Percentiles rank a stretch among this genome's conserved stretches.
These are phyloP conservation scores for Cercospora zeina DNA, from an alignment of 2,329 filamentous ascomycete genomes.

Conservation along the genomic window DNA sequence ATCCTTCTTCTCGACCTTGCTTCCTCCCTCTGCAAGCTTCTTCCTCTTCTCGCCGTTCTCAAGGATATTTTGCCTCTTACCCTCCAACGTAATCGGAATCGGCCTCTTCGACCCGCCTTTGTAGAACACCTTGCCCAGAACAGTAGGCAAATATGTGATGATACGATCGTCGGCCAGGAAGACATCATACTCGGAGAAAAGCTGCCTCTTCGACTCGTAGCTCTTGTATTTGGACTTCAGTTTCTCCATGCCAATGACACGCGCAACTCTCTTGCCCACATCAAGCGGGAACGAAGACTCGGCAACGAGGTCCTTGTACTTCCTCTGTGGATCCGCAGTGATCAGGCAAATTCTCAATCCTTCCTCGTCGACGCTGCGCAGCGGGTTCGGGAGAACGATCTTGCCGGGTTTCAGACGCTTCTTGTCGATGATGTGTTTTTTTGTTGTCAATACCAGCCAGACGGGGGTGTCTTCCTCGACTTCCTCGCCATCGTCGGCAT, in stretches of 20 bases:
- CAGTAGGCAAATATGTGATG: conserved; percentile 66
- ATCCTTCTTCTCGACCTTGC: conserved; percentile 47
- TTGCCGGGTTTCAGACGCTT: conserved; percentile 80
- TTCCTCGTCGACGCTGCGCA: conserved; percentile 55
- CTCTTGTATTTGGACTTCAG: conserved; percentile 85
- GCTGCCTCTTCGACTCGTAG: conserved; percentile 82
- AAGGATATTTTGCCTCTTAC: conserved; percentile 47
- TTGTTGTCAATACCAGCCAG: conserved; percentile 64
- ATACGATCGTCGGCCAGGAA: conserved; percentile 93
- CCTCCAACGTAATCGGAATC: conserved; percentile 73
- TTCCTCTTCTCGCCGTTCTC: conserved; percentile 57
- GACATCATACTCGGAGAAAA: conserved; percentile 82
- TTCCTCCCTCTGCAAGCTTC: conserved; percentile 44
- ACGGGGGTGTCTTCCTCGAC: conserved; percentile 55
- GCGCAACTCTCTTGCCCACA: conserved; percentile 51
- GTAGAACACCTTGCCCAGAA: conserved; percentile 92
- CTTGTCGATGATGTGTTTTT: conserved; percentile 70
- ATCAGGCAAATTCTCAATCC: conserved; percentile 77
- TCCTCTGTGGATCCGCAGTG: conserved; percentile 76
- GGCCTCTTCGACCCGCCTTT: conserved; percentile 79
- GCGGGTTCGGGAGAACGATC: conserved; percentile 59
- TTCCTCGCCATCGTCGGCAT: conserved; percentile 49
- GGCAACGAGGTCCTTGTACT: conserved; percentile 85
- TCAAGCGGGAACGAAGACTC: conserved; percentile 60
- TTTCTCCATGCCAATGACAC: conserved; percentile 78